phyloP scores from a whole-genome alignment of 305 asterid genomes.

The Fraxinus floribunda region DNA sequence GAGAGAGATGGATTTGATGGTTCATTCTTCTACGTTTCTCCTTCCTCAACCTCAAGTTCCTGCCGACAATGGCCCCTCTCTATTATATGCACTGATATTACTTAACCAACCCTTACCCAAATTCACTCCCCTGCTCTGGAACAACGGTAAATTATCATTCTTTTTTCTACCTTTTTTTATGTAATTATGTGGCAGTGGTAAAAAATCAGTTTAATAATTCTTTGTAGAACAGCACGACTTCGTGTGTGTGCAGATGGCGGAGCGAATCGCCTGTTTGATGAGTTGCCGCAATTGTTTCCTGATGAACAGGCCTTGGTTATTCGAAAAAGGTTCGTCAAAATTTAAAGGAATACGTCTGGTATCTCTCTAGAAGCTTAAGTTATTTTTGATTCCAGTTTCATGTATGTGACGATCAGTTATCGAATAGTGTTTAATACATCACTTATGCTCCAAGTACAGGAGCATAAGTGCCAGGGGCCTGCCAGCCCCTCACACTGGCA shows the following conservation, averaged over 20 bases:
- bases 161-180: neutral
- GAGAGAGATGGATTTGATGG: constrained; percentile 51
- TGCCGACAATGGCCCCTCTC: constrained; percentile 34
- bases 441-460: too few species aligned
- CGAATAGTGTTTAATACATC: too few species aligned
- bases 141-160: constrained; percentile 52
- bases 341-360: neutral
- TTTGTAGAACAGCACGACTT: constrained; percentile 64
- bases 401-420: neutral
- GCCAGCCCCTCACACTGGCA: too few species aligned
- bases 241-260: constrained; percentile 94
- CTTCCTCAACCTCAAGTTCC: constrained; percentile 39
- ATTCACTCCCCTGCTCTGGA: constrained; percentile 82
- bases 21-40: constrained; percentile 72
- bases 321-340: constrained; percentile 56
- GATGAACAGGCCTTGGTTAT: constrained; percentile 46
- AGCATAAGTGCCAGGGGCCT: too few species aligned
- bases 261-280: constrained; percentile 83
- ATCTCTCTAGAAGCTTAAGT: too few species aligned
- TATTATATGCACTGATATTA: constrained; percentile 58
- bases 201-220: neutral
- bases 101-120: constrained; percentile 77
- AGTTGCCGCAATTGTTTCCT: constrained; percentile 69
- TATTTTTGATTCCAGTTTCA: neutral
- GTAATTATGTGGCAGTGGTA: neutral